phyloP scores from a whole-genome alignment of 129 eudicot species.

The Flaveria trinervia region DNA sequence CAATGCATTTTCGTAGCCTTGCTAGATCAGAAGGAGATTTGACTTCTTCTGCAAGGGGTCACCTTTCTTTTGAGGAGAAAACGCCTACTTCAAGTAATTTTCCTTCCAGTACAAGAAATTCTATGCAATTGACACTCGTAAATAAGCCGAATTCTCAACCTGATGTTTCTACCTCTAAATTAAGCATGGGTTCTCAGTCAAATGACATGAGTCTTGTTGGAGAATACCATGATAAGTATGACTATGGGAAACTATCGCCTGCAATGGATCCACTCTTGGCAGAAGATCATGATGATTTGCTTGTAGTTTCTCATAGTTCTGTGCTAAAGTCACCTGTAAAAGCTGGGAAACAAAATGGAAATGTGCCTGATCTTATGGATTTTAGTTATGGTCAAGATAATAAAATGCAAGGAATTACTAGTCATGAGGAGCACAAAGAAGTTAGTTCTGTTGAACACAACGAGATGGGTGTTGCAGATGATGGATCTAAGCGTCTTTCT shows the following conservation, averaged over 20 bases:
- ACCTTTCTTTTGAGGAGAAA: constrained; percentile 72
- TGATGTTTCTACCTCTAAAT: constrained; percentile 35
- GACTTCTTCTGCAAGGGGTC: constrained; percentile 60
- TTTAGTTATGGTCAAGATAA: constrained; percentile 27
- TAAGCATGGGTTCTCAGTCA: constrained; percentile 43
- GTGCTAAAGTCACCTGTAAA: constrained; percentile 33
- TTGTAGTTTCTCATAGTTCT: constrained; percentile 26
- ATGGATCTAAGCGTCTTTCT: constrained; percentile 27
- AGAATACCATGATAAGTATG: constrained; percentile 53
- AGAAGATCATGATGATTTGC: constrained; percentile 49
- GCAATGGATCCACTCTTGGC: constrained; percentile 60
- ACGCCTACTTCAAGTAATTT: constrained; percentile 54
- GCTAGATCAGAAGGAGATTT: constrained; percentile 75
- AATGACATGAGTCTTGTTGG: constrained; percentile 91
- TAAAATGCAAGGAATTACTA: constrained; percentile 22
- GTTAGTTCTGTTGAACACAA: constrained; percentile 28
- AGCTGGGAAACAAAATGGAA: constrained; percentile 29
- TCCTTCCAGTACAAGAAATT: constrained; percentile 37
- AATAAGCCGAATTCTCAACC: constrained; percentile 45
- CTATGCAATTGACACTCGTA: constrained; percentile 62
- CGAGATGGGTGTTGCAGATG: constrained; percentile 29
- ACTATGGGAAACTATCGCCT: constrained; percentile 74
- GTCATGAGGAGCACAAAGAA: constrained; percentile 28
- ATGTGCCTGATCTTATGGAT: constrained; percentile 31
- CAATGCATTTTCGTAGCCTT: constrained; percentile 86